Conservation (phyloP, 83 land plant species). For the Picea engelmannii region DNA sequence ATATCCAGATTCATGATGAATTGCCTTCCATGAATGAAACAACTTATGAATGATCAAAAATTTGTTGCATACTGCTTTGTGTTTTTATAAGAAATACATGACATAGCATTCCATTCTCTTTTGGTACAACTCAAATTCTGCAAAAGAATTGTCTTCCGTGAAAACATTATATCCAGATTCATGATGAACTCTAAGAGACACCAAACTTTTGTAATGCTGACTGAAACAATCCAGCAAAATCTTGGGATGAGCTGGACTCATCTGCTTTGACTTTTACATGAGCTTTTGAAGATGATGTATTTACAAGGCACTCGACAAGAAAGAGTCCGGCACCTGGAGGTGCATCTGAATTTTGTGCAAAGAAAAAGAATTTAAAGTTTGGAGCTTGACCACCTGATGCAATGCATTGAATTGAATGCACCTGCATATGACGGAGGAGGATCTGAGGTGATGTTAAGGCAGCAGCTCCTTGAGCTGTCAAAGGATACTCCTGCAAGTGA, state of each 20-base stretch:
- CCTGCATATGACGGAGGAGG: slow-evolving; percentile 87
- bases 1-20: too few species aligned
- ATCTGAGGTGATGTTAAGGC: slow-evolving; percentile 74
- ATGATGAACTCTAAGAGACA: too few species aligned
- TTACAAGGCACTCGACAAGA: slow-evolving; percentile 88
- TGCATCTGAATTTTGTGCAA: slow-evolving; percentile 77
- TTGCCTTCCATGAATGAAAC: too few species aligned
- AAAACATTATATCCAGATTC: too few species aligned
- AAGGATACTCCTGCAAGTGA: slow-evolving; percentile 64
- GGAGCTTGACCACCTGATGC: slow-evolving; percentile 97
- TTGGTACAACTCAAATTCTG: too few species aligned
- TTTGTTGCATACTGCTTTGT: too few species aligned
- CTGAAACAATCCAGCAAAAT: slow-evolving; percentile 61
- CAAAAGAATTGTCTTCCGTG: too few species aligned
- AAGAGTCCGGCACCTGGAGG: slow-evolving; percentile 52
- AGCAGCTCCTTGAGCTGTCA: slow-evolving; percentile 65
- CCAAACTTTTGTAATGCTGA: slow-evolving; percentile 77
- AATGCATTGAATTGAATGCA: slow-evolving; percentile 85
- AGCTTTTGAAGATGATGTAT: slow-evolving; percentile 74
- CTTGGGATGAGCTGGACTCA: slow-evolving; percentile 53
- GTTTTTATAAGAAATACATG: too few species aligned
- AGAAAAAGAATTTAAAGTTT: slow-evolving; percentile 96
- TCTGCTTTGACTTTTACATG: slow-evolving; percentile 89
- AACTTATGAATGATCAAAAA: too few species aligned
- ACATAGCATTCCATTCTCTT: too few species aligned